Percentiles rank a stretch among this genome's conserved stretches.
Conservation (phyloP, 2,329 filamentous ascomycete genomes). For the Ophiostoma sp. region DNA sequence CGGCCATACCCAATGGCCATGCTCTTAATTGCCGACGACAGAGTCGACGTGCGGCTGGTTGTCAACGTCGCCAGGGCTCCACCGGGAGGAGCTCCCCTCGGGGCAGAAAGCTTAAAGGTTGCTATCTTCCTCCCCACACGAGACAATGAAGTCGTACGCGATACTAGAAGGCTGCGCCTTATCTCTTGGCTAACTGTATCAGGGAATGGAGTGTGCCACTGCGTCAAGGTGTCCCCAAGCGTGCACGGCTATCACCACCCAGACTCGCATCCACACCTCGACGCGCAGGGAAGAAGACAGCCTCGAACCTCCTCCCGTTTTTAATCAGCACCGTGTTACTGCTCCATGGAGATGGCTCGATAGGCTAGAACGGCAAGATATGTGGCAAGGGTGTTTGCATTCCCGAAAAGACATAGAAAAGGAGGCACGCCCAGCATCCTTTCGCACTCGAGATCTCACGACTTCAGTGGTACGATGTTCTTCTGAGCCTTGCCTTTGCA, state of each 20-base stretch:
- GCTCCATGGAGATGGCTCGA: background rate
- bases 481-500: background rate
- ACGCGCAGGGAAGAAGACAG: background rate
- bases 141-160: constrained; percentile 1
- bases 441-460: background rate
- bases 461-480: background rate
- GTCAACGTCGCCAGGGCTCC: background rate
- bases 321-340: background rate
- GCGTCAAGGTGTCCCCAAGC: background rate
- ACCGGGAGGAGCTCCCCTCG: constrained; percentile 13
- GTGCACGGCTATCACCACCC: background rate
- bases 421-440: constrained; percentile 2
- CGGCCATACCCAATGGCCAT: background rate
- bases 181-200: constrained; percentile 5
- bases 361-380: constrained; percentile 3
- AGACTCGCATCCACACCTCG: background rate
- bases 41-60: background rate
- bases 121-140: background rate
- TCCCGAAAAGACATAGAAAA: constrained; percentile 7
- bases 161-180: constrained; percentile 6
- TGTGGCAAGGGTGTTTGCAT: constrained; percentile 7
- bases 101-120: background rate
- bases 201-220: background rate
- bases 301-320: constrained; percentile 3
- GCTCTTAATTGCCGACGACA: background rate